Conservation (phyloP, 2,329 filamentous ascomycete species). For the Calonectria leucothoes region DNA sequence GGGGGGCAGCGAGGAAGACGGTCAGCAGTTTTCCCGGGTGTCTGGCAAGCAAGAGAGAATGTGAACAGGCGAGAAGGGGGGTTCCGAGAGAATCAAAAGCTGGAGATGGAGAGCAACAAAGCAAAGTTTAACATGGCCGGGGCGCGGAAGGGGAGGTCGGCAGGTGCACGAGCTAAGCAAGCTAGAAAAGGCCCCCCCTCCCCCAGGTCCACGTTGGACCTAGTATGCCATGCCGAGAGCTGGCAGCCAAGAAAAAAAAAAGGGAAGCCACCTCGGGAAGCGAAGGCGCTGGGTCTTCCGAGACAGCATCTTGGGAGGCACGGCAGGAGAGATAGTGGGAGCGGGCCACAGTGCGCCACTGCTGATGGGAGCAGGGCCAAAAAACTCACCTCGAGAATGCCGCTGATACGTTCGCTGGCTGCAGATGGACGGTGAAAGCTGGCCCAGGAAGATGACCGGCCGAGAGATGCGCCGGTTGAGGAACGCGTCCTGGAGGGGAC, state of each 20-base stretch:
- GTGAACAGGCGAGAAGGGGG: not conserved
- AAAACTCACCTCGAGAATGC: constrained; percentile 58
- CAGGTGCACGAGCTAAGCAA: constrained; percentile 32
- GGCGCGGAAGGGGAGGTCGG: not conserved
- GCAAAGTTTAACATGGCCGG: not conserved
- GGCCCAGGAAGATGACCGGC: constrained; percentile 33
- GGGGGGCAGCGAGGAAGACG: not conserved
- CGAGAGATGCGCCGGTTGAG: constrained; percentile 23
- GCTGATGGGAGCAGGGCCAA: not conserved
- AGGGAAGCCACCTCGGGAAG: not conserved
- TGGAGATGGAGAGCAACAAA: constrained; percentile 10
- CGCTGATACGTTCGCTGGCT: constrained; percentile 54
- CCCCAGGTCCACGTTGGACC: constrained; percentile 18
- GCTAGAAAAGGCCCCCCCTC: constrained; percentile 16
- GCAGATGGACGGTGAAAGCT: constrained; percentile 39
- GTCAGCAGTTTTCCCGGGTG: constrained; percentile 16
- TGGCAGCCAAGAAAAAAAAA: not conserved
- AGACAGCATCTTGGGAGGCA: not conserved
- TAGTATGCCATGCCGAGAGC: constrained; percentile 23
- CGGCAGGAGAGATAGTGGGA: not conserved
- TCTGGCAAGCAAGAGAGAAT: not conserved
- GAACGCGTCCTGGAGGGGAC: constrained; percentile 22
- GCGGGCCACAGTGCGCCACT: not conserved
- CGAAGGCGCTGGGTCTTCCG: not conserved
- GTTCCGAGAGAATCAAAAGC: not conserved